Percentiles rank a stretch among this genome's conserved stretches.
Evolutionary conservation across 2,329 filamentous ascomycete species (phyloP).

Genomic region (Fusarium dlaminii): DNA sequence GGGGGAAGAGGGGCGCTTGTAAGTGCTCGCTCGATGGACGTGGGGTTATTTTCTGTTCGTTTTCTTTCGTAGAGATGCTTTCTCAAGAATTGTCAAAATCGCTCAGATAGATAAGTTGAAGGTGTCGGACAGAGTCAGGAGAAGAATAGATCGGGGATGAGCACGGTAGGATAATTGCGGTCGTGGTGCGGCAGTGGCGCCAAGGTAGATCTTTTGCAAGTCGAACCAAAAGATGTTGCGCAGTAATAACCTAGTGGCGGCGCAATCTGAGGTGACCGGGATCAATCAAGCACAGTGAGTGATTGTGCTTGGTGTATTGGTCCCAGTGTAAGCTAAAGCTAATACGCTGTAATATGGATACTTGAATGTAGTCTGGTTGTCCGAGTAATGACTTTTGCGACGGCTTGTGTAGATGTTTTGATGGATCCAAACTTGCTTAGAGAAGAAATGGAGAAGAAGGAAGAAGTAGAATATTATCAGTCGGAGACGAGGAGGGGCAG

Average conservation of each 20-base stretch:
- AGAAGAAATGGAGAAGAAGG: slow-evolving; percentile 2
- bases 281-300: slow-evolving; percentile 15
- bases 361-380: slow-evolving; percentile 12
- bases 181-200: slow-evolving; percentile 29
- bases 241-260: slow-evolving; percentile 14
- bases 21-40: slow-evolving; percentile 31
- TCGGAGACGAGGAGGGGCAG: slow-evolving; percentile 18
- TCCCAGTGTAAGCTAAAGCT: slow-evolving; percentile 20
- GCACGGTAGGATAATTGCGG: slow-evolving; percentile 7
- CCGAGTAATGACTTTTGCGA: slow-evolving; percentile 21
- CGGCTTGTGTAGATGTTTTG: neutral
- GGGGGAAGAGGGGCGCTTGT: slow-evolving; percentile 36
- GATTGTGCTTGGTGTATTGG: slow-evolving; percentile 10
- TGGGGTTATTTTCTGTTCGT: neutral
- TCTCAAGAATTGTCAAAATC: neutral
- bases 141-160: neutral
- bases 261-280: slow-evolving; percentile 24
- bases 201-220: slow-evolving; percentile 29
- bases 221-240: slow-evolving; percentile 37
- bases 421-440: slow-evolving; percentile 3
- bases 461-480: slow-evolving; percentile 2
- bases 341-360: slow-evolving; percentile 6
- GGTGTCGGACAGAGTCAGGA: neutral
- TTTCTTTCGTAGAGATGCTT: neutral
- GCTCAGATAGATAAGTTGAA: neutral